These are phyloP conservation scores for Nitzschia inconspicua DNA, from an alignment of 108 stramenopile genomes.

Conservation along the genomic window DNA sequence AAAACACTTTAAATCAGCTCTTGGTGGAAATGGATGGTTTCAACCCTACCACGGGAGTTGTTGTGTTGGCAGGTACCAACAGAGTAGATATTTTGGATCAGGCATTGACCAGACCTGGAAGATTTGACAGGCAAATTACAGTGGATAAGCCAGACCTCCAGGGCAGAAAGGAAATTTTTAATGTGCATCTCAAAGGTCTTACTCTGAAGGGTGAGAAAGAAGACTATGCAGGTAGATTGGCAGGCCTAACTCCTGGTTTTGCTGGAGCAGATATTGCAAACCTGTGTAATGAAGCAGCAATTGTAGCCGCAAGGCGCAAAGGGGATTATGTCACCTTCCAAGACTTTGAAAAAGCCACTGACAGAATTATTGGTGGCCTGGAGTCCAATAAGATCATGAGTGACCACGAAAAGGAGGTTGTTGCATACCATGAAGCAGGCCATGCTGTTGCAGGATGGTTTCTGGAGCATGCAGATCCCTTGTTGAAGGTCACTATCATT, in stretches of 20 bases:
- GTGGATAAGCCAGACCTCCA: slow-evolving; percentile 92
- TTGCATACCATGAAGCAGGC: slow-evolving; percentile 98
- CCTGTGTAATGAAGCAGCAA: slow-evolving; percentile 98
- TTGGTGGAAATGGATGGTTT: slow-evolving; percentile 99
- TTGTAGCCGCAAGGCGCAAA: slow-evolving; percentile 90
- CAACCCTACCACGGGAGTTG: slow-evolving; percentile 78
- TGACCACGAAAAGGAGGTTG: slow-evolving; percentile 81
- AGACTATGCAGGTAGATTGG: slow-evolving; percentile 79
- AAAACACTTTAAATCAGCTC: slow-evolving; percentile 98
- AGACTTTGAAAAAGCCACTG: slow-evolving; percentile 93
- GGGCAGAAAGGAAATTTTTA: slow-evolving; percentile 92
- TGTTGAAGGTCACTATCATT: slow-evolving; percentile 96
- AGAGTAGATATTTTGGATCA: slow-evolving; percentile 90
- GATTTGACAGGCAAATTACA: slow-evolving; percentile 93
- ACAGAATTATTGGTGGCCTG: slow-evolving; percentile 96
- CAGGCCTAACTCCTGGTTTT: slow-evolving; percentile 92
- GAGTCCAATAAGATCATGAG: slow-evolving; percentile 93
- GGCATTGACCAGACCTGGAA: slow-evolving; percentile 88
- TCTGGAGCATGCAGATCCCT: slow-evolving; percentile 94
- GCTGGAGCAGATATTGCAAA: slow-evolving; percentile 97
- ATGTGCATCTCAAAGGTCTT: slow-evolving; percentile 86
- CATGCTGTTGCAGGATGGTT: slow-evolving; percentile 95
- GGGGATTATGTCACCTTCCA: slow-evolving; percentile 78
- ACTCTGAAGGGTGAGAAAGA: slow-evolving; percentile 66
- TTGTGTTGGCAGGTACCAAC: slow-evolving; percentile 94